Base-by-base conservation (phyloP, 805 yeast genomes). In the Metschnikowia peoriensis region DNA sequence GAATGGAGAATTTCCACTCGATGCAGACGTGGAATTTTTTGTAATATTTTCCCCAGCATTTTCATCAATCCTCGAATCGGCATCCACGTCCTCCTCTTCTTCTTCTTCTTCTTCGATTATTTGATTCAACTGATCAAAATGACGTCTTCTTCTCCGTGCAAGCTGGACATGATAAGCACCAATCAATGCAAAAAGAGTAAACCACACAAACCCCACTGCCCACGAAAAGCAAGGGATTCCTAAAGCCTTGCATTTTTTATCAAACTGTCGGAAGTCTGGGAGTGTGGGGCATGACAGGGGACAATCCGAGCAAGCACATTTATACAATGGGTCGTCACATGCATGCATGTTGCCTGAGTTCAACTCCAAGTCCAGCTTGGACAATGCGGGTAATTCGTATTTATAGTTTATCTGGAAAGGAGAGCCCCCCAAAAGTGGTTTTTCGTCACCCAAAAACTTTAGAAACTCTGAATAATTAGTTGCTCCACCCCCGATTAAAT, bases 401-500 rank as follows among this genome's bases (percentile, higher is more conserved):
- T 74, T 70, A 67, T 83, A 91, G 65, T 91, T 86, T 55, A 93
- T 92, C 66, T 93, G 98, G 66, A 93, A 90, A 0, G 97, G 97
- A 0, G 97, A 89, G 0, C 99, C 99, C 0, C 98, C 97, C 4
- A 93, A 74, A 61, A 89, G 59, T 0, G 98, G 98, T 67, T 93
- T 92, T 61, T 90, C 96, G 66, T 93, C 98, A 11, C 98, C 98
- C 47, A 94, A 69, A 64, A 93, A 94, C 69, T 91, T 88, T 59
- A 93, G 72, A 65, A 93, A 93, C 50, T 83, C 82, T 34, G 74
- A 61, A 66, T 82, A 88, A 60, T 84, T 81, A 50, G 76, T 79
- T 2, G 98, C 97, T 1, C 98, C 98, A n/a, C 99, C 99, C 7
- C 99, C 99, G 41, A 93, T 85, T 40, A 93, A 76, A 65, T 93